Evolutionary conservation across 345 rosid species (phyloP).

Genomic region (Gossypium raimondii): DNA sequence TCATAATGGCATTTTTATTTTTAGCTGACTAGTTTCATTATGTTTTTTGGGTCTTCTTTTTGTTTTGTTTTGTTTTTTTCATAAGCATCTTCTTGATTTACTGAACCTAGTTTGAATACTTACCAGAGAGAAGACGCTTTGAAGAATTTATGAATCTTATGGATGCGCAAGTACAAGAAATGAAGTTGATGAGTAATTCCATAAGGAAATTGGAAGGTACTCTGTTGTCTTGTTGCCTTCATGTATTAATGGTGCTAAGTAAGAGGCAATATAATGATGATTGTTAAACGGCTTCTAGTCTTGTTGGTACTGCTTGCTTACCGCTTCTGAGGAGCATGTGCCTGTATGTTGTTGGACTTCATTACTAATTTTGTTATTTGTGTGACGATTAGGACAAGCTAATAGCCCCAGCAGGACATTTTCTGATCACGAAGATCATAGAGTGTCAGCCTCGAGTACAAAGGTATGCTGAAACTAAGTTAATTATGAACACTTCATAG

Average conservation of each 20-base stretch:
- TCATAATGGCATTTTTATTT: neutral
- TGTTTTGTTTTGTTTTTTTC: neutral
- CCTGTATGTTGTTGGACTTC: neutral
- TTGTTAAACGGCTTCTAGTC: neutral
- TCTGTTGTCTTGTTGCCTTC: neutral
- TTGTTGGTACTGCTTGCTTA: neutral
- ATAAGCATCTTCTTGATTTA: neutral
- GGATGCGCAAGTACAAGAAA: constrained; percentile 75
- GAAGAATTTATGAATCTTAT: constrained; percentile 56
- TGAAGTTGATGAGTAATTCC: constrained; percentile 69
- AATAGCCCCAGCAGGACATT: constrained; percentile 30
- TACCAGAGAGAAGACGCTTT: constrained; percentile 62
- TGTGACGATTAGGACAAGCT: constrained; percentile 45
- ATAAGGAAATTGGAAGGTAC: constrained; percentile 72
- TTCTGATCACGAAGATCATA: constrained; percentile 49
- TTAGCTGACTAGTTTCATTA: neutral
- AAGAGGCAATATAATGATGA: neutral
- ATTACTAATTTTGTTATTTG: constrained; percentile 8
- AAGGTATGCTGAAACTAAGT: constrained; percentile 46
- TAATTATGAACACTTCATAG: constrained; percentile 8
- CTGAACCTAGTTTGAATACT: constrained; percentile 22
- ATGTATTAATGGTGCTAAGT: neutral
- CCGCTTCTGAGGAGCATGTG: neutral
- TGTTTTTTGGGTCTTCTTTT: neutral
- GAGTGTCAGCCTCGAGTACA: constrained; percentile 28